These are phyloP conservation scores for Elongisporangium undulatum DNA, from an alignment of 352 stramenopile genomes.

Conservation along the genomic window DNA sequence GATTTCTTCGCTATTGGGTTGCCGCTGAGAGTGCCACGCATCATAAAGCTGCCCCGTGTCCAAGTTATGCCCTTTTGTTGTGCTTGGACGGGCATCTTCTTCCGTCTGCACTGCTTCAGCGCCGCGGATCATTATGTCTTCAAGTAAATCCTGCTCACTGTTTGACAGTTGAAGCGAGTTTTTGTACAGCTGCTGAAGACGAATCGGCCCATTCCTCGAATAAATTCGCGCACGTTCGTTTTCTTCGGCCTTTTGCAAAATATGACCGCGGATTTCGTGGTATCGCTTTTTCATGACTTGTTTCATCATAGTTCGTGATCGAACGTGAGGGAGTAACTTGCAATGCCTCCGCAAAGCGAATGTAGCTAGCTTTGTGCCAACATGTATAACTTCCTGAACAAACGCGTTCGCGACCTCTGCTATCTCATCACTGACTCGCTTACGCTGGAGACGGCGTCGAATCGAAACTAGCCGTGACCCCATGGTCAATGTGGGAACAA, in stretches of 20 bases:
- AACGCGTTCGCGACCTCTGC: conserved; percentile 19
- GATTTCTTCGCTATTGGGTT: neutral
- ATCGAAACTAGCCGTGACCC: conserved; percentile 59
- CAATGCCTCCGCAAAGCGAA: conserved; percentile 30
- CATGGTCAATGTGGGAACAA: conserved; percentile 63
- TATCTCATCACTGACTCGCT: conserved; percentile 31
- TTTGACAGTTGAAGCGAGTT: conserved; percentile 26
- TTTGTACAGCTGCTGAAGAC: conserved; percentile 38
- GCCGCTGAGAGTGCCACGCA: neutral
- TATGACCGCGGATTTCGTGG: conserved; percentile 29
- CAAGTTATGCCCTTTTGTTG: neutral
- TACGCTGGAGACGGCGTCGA: conserved; percentile 47
- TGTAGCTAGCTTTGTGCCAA: conserved; percentile 26
- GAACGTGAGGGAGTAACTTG: conserved; percentile 38
- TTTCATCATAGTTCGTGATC: conserved; percentile 39
- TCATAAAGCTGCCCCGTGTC: neutral
- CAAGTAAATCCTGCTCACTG: conserved; percentile 48
- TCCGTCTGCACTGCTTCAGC: neutral
- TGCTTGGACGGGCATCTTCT: neutral
- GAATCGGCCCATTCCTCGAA: conserved; percentile 35
- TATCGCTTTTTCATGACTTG: conserved; percentile 40
- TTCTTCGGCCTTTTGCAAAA: conserved; percentile 43
- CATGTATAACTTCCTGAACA: conserved; percentile 23
- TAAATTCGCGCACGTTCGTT: conserved; percentile 58
- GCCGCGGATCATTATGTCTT: conserved; percentile 3